Evolutionary conservation across 2,329 filamentous ascomycete genomes (phyloP), one percentile per base, ranked within the genome.

Genomic region (Pseudogymnoascus pannorum): DNA sequence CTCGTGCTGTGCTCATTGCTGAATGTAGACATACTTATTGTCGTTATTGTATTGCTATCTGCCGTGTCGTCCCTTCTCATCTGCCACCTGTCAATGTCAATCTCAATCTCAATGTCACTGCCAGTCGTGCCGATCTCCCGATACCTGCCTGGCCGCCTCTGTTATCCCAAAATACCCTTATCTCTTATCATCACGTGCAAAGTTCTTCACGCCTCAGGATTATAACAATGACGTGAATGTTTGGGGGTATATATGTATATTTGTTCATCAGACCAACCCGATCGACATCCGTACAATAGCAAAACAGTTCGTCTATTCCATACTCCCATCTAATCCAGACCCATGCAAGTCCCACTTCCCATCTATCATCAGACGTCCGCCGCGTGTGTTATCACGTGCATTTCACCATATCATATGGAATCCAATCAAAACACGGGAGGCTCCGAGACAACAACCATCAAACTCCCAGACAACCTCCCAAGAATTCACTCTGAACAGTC

Each of bases 11-110:
- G n/a, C n/a, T n/a, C n/a, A n/a, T 48, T 26, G 18, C 2, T 7
- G 8, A 26, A 20, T 48, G 12, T 16, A 9, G 22, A n/a, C 14
- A 22, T n/a, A n/a, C n/a, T n/a, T n/a, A n/a, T n/a, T n/a, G n/a
- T n/a, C n/a, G n/a, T n/a, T n/a, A n/a, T n/a, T n/a, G n/a, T n/a
- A n/a, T n/a, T n/a, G n/a, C n/a, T n/a, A n/a, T n/a, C n/a, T n/a
- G n/a, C n/a, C n/a, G n/a, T n/a, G n/a, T n/a, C n/a, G n/a, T n/a
- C n/a, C n/a, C n/a, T n/a, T n/a, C n/a, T n/a, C n/a, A n/a, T n/a
- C n/a, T n/a, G n/a, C n/a, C 24, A 31, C 44, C 44, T 54, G 44
- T 54, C 44, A 54, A 31, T 54, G 42, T 48, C 42, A n/a, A 18
- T 40, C n/a, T n/a, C n/a, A n/a, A n/a, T n/a, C n/a, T 54, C 44